These are phyloP conservation scores for Crepidotus variabilis DNA, from an alignment of 768 basidiomycete species.

Conservation along the genomic window DNA sequence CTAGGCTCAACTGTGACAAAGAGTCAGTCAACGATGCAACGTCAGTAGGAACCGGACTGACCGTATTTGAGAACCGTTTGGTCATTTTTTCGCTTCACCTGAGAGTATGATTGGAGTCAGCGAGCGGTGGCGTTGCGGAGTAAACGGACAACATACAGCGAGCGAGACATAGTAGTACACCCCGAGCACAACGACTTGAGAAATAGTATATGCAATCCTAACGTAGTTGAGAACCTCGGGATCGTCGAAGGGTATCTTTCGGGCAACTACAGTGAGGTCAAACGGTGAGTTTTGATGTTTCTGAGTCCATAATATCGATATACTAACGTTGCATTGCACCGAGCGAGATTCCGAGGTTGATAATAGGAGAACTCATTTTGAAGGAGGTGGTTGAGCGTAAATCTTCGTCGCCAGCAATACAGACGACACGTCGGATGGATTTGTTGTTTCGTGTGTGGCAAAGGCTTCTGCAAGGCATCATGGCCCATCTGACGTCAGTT, in stretches of 20 bases:
- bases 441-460: not conserved
- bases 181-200: conserved; percentile 68
- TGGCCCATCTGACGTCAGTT: not conserved
- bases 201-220: conserved; percentile 75
- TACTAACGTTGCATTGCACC: conserved; percentile 82
- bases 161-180: conserved; percentile 79
- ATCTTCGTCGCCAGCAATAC: no score
- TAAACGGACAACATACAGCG: conserved; percentile 44
- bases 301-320: conserved; percentile 10
- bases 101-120: conserved; percentile 1
- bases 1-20: conserved; percentile 63
- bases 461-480: not conserved
- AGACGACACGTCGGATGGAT: not conserved
- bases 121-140: not conserved
- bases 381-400: not conserved
- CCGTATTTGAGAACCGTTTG: conserved; percentile 95
- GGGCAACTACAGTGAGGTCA: conserved; percentile 60
- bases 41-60: conserved; percentile 27
- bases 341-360: conserved; percentile 86
- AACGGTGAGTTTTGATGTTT: not conserved
- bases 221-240: conserved; percentile 78
- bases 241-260: conserved; percentile 88
- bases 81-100: conserved; percentile 97
- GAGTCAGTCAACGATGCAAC: conserved; percentile 2
- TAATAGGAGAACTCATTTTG: conserved; percentile 70